Evolutionary conservation across 2,329 filamentous ascomycete species (phyloP), one percentile per base, ranked within the genome.

Genomic region (Cladosporium halotolerans): DNA sequence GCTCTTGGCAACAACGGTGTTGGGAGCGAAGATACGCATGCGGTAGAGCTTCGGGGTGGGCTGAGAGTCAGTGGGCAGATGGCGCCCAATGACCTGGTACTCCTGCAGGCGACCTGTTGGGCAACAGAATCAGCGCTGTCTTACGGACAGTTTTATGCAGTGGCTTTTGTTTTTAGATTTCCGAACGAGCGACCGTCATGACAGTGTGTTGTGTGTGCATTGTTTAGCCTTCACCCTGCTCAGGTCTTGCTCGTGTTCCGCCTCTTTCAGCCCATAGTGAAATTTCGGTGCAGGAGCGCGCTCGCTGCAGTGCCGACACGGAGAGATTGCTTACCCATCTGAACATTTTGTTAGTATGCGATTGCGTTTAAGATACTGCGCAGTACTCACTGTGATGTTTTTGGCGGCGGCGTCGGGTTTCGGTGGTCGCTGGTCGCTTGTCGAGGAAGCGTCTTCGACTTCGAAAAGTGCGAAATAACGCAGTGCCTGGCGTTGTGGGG

Each of bases 41-140:
- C 93, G 91, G 86, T 97, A 99, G 78, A 99, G 87, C 82, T 93
- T 92, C 70, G 93, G 93, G 71, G 89, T 89, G 72, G 92, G 90
- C 84, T 96, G 95, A 75, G 87, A 82, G 82, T 99, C 93, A 73
- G 87, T 89, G 79, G 93, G 93, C 87, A 99, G 79, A 80, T 96
- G 92, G 79, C 95, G 92, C 81, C 95, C 93, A 75, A 99, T 96
- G 82, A 99, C 92, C 86, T 97, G 93, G 85, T 96, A 99, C 86
- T 99, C 93, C 77, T 90, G 88, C 81, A 99, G 91, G 85, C 93
- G 93, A 89, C 91, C 93, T 99, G 77, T 62, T 60, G 58, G 62
- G 58, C 49, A 58, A 62, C 63, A 66, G 63, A 66, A 64, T 71
- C 65, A 69, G 67, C 64, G 64, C 63, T 62, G 63, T 66, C 63